Conservation (phyloP, 202 grass and related monocot genomes). For the Zoysia matrella region DNA sequence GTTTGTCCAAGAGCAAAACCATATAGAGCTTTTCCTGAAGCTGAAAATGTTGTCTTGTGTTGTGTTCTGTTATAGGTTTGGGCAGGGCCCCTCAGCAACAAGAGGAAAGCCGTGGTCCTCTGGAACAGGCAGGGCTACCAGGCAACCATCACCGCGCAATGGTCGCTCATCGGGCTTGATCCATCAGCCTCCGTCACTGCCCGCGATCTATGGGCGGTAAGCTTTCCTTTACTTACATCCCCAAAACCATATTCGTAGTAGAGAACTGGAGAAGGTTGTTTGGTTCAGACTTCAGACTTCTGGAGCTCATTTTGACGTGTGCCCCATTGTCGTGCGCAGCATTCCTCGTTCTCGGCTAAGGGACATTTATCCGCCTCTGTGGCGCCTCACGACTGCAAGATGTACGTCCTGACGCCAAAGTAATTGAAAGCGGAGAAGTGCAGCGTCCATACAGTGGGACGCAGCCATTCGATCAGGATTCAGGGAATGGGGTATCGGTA, state of each 20-base stretch:
- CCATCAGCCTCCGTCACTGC: constrained; percentile 55
- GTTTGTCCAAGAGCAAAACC: not conserved
- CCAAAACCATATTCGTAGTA: not conserved
- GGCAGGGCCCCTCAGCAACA: constrained; percentile 71
- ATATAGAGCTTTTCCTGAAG: not conserved
- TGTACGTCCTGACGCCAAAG: constrained; percentile 83
- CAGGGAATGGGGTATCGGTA: constrained; percentile 5
- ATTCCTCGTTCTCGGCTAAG: constrained; percentile 53
- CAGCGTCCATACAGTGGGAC: not conserved
- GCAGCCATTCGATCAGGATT: constrained; percentile 35
- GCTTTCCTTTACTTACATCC: constrained; percentile 27
- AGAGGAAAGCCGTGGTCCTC: constrained; percentile 82
- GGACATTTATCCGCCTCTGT: constrained; percentile 62
- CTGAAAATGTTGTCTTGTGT: not conserved
- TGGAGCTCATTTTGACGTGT: not conserved
- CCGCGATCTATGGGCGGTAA: constrained; percentile 93
- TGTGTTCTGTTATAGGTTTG: constrained; percentile 64
- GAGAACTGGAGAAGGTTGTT: not conserved
- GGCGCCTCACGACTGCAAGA: constrained; percentile 81
- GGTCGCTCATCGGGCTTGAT: constrained; percentile 67
- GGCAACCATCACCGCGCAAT: constrained; percentile 72
- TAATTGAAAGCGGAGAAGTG: not conserved
- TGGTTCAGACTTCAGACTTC: not conserved
- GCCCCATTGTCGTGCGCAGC: constrained; percentile 40
- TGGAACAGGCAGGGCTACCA: constrained; percentile 75